Evolutionary conservation across 176 grass and related monocot genomes (phyloP).

Genomic region (Avena insularis): DNA sequence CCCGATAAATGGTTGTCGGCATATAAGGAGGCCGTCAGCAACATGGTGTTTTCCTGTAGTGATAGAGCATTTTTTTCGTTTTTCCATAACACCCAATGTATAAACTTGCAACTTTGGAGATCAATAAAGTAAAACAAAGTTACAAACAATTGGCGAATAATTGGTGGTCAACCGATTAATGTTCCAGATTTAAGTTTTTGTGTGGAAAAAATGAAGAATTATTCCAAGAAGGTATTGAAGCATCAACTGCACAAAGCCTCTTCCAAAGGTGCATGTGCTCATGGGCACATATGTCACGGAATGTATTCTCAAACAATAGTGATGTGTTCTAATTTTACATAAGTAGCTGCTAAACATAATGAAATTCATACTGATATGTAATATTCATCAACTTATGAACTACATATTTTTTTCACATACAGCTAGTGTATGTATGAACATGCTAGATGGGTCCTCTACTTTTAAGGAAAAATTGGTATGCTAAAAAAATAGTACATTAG

Average conservation of each 20-base stretch:
- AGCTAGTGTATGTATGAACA: not conserved
- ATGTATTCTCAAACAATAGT: conserved; percentile 37
- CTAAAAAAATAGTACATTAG: not conserved
- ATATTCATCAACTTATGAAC: not conserved
- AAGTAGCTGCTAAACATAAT: not conserved
- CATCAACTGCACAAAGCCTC: not conserved
- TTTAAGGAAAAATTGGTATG: not conserved
- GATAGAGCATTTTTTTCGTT: not conserved
- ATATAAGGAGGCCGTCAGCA: too few relatives aligned
- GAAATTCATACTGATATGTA: not conserved
- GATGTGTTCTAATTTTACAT: not conserved
- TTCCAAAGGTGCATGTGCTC: conserved; percentile 26
- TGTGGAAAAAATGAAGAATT: not conserved
- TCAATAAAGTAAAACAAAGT: not conserved
- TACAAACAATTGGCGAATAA: not conserved
- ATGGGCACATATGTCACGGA: conserved; percentile 27
- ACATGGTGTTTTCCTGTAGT: too few relatives aligned
- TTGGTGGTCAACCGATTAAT: not conserved
- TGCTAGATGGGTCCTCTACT: not conserved
- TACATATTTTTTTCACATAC: not conserved
- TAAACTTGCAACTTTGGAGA: not conserved
- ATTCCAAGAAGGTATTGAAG: not conserved
- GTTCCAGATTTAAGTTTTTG: not conserved
- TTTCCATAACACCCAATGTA: not conserved
- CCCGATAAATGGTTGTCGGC: too few relatives aligned